Evolutionary conservation across 2,329 filamentous ascomycete genomes (phyloP), one percentile per base, ranked within the genome.

Genomic region (Fusarium chaquense): DNA sequence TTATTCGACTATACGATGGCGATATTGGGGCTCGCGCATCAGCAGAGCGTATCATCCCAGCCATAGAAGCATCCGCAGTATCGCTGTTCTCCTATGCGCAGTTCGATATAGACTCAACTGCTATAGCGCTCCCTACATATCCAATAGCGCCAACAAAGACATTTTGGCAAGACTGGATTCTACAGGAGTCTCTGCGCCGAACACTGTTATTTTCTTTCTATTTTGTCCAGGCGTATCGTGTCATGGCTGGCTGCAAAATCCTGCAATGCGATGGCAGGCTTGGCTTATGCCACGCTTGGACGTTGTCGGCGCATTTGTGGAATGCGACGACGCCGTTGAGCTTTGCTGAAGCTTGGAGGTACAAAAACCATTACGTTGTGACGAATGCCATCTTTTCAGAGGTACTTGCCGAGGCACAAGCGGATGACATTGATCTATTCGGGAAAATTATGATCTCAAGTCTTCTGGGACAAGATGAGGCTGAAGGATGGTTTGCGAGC

Each of bases 181-280:
- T 87, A 22, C 81, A 86, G 13, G 86, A 89, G 71, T 87, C 85
- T 1, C 78, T 82, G 1, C 81, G 86, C 4, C 83, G 86, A 18
- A 88, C 86, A 0, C 77, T 85, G 1, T 75, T 88, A 2, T 77
- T 85, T 15, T 74, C 81, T 0, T 83, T 84, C 65, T 86, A 84
- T 44, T 80, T 87, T 54, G 53, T 80, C 20, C 78, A 81, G 47
- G 64, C 75, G 15, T 81, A 82, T 60, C 75, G 78, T 3, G 65
- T 80, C 18, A 64, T 83, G n/a, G 60, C 76, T 3, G 78, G 77
- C 3, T 67, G 73, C 5, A 59, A 58, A 11, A 63, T 62, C 4
- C 44, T 70, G 20, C 59, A 68, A 3, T 81, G 79, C 36, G 76
- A 77, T 45, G 77, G 76, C 3, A 74, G 65, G 52, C 66, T 77